Evolutionary conservation across 2,329 filamentous ascomycete genomes (phyloP).

Genomic region (Colletotrichum limetticola): DNA sequence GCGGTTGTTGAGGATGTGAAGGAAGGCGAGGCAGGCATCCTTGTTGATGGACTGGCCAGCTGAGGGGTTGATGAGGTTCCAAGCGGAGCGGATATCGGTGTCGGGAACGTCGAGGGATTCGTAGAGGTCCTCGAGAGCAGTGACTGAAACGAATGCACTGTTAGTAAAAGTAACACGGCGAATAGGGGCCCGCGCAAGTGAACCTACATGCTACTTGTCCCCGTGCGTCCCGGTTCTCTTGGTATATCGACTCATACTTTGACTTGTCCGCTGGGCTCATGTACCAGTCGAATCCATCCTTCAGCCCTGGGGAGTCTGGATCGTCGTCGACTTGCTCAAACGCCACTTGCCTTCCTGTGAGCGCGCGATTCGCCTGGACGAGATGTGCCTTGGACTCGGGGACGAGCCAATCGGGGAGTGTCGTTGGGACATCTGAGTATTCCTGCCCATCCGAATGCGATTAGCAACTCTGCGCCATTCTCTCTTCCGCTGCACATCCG

Average conservation of each 20-base stretch:
- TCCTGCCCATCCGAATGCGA: constrained; percentile 66
- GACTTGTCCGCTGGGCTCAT: constrained; percentile 91
- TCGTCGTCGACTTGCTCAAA: constrained; percentile 90
- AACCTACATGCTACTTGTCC: constrained; percentile 82
- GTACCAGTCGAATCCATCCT: constrained; percentile 99
- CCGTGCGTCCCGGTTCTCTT: constrained; percentile 86
- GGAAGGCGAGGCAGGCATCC: constrained; percentile 91
- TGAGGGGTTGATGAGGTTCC: constrained; percentile 97
- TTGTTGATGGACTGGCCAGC: constrained; percentile 87
- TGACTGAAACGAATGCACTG: constrained; percentile 63
- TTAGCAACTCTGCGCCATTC: constrained; percentile 8
- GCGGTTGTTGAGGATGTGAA: constrained; percentile 95
- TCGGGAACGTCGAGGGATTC: constrained; percentile 79
- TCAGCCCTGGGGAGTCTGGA: constrained; percentile 83
- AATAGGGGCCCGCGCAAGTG: background rate
- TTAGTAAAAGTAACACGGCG: background rate
- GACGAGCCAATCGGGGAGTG: constrained; percentile 94
- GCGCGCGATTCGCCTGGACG: constrained; percentile 82
- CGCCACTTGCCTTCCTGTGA: constrained; percentile 81
- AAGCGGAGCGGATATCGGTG: constrained; percentile 88
- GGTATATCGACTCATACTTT: constrained; percentile 98
- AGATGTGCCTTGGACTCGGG: constrained; percentile 94
- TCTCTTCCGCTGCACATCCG: background rate
- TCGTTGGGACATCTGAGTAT: constrained; percentile 86
- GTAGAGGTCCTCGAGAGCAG: constrained; percentile 85